Evolutionary conservation across 148 eudicot genomes (phyloP), one percentile per base, ranked within the genome.

Genomic region (Arctostaphylos glauca): DNA sequence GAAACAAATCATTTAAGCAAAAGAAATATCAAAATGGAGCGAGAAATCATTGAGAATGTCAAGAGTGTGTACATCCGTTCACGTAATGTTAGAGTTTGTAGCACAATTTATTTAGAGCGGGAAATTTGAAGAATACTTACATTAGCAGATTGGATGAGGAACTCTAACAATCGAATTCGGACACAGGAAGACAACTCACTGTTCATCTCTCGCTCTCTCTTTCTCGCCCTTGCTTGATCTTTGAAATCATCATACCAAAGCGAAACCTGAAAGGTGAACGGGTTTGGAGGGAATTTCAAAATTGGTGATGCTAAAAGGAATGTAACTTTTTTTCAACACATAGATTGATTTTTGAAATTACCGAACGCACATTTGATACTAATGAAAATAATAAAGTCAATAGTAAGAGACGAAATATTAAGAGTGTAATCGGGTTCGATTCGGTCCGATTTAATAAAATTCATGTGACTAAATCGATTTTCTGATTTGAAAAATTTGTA

Each of bases 131-230:
- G 12, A 31, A 14, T 4, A 47, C 76, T 81, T 53, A 88, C 91
- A 14, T 77, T 84, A 75, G 97, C 87, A 31, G 87, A 85, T 82
- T 83, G 86, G 81, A 94, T 85, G 13, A 93, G 88, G 88, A 91
- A 92, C 23, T 84, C 87, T 21, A 93, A 64, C 14, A 90, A 80
- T 59, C 90, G 85, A 13, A 80, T 44, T 79, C 91, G 89, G 74
- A 83, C 18, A 77, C 71, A 56, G 55, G 87, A 48, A 76, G 84
- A 79, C 58, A 80, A 64, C 54, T 54, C 78, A 44, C 52, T 15
- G 56, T 67, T n/a, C 85, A 79, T 73, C 58, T 78, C 76, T 47
- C 76, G 41, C 18, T 74, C 76, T 74, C 76, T 72, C 73, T 68
- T 18, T 14, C 68, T 56, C 60, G 10, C 60, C 5, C n/a, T n/a